Base-by-base conservation (phyloP, 2,329 filamentous ascomycete genomes). In the Fusarium buharicum region DNA sequence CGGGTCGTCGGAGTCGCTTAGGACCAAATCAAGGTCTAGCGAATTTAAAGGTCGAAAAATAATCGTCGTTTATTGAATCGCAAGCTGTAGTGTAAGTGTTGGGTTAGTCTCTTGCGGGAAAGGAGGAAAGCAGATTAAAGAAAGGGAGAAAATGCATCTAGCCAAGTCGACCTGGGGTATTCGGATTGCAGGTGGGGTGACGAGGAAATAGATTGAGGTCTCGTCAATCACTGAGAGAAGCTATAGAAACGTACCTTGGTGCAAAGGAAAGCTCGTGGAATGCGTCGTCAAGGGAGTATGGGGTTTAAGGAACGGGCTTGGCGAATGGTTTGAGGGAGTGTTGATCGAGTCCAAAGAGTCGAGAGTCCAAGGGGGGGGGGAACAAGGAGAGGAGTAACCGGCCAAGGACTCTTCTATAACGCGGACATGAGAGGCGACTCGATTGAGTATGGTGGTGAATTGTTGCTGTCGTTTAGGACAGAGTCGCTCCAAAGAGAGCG, bases 321-420 rank as follows among this genome's bases (percentile, higher is more conserved):
- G 43, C 50, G 51, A 50, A 50, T 48, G 22, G 31, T 50, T 50
- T 49, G 59, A 63, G 62, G 57, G 49, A 62, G 43, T 18, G 57
- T 62, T 58, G 62, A 47, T 55, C 31, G 55, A 51, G 51, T 49
- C 36, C 45, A 49, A 52, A 34, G 40, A 50, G 59, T 43, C 38
- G 55, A 34, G 40, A 50, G 55, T 43, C 38, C 41, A 53, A 52
- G 39, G 46, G 56, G 55, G 48, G 48, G 36, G 41, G 58, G 52
- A 50, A 62, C 52, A 51, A 50, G 60, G 50, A 57, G 62, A 65
- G 54, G 49, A 62, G 46, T 65, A 58, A 55, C 50, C 48, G 49
- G 57, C 59, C 59, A 54, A 59, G 59, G 60, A 64, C 64, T 73
- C 70, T 72, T 71, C 73, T 76, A 76, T 75, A 74, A 76, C 69